A percentile compares a stretch with the other conserved stretches of the same genome.
Evolutionary conservation across 2,329 filamentous ascomycete genomes (phyloP).

Genomic region (Penicillium sp.): DNA sequence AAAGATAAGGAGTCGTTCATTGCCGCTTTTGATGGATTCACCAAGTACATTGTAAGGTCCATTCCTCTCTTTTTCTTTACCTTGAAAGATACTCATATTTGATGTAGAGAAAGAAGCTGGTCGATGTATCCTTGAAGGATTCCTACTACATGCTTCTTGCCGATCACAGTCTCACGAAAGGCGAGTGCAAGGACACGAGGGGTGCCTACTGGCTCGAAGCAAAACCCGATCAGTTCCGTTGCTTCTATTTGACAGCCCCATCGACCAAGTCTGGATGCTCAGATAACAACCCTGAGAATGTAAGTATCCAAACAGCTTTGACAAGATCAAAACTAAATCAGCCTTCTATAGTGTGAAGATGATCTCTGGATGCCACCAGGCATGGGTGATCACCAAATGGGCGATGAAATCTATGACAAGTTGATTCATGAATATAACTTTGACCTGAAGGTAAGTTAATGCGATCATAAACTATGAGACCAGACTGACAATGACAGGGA

Average conservation of each 20-base stretch:
- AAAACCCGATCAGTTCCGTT: constrained; percentile 1
- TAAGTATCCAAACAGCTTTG: background rate
- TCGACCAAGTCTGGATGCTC: background rate
- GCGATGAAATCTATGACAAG: constrained; percentile 1
- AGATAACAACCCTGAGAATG: background rate
- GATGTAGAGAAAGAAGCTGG: background rate
- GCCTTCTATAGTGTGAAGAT: constrained; percentile 1
- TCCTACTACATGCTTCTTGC: constrained; percentile 1
- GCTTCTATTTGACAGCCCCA: constrained; percentile 3
- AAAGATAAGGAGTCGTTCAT: background rate
- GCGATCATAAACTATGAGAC: background rate
- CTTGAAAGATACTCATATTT: background rate
- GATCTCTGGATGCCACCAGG: constrained; percentile 2
- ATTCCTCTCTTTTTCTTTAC: background rate
- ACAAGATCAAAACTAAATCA: background rate
- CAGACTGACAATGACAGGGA: background rate
- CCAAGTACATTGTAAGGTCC: background rate
- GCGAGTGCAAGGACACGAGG: constrained; percentile 1
- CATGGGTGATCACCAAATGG: constrained; percentile 1
- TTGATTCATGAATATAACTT: constrained; percentile 1
- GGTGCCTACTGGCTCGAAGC: constrained; percentile 5
- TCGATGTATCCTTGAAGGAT: background rate
- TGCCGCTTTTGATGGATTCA: background rate
- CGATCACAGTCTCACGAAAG: background rate
- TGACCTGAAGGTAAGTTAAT: constrained; percentile 1